phyloP scores from a whole-genome alignment of 768 basidiomycete species.

The Lentinula guzmanii region DNA sequence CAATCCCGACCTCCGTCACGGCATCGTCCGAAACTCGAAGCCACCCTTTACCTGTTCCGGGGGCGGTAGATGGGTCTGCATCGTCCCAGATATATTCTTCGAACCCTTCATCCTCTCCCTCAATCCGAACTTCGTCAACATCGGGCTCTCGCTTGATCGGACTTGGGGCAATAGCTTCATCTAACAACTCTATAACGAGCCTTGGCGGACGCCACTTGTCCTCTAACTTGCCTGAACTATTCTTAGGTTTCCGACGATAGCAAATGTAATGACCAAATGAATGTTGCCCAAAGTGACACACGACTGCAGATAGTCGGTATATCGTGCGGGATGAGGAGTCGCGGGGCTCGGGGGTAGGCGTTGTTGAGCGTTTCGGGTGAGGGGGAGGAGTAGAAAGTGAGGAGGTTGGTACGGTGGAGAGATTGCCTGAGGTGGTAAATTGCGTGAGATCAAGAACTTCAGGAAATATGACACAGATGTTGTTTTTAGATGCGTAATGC shows the following conservation, averaged over 20 bases:
- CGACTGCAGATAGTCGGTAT: slow-evolving; percentile 80
- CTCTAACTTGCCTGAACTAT: slow-evolving; percentile 20
- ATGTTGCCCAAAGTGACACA: slow-evolving; percentile 91
- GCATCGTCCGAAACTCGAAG: slow-evolving; percentile 82
- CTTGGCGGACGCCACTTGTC: slow-evolving; percentile 33
- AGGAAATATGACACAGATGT: slow-evolving; percentile 67
- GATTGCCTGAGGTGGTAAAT: slow-evolving; percentile 77
- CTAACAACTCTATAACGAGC: slow-evolving; percentile 21
- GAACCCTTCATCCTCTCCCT: slow-evolving; percentile 3
- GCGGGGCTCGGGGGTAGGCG: slow-evolving; percentile 51
- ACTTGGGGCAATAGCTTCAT: background rate
- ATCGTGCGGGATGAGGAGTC: slow-evolving; percentile 48
- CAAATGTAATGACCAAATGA: slow-evolving; percentile 94
- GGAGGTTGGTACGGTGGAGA: slow-evolving; percentile 62
- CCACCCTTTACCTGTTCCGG: slow-evolving; percentile 63
- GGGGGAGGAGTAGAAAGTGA: slow-evolving; percentile 66
- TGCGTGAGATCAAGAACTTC: slow-evolving; percentile 86
- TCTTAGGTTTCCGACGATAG: slow-evolving; percentile 76
- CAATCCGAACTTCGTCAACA: slow-evolving; percentile 17
- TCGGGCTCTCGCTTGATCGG: background rate
- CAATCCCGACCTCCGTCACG: slow-evolving; percentile 71
- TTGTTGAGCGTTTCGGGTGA: slow-evolving; percentile 39
- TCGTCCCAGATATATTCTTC: slow-evolving; percentile 55
- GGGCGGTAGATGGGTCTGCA: slow-evolving; percentile 27
- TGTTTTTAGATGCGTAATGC: slow-evolving; percentile 83